Conservation (phyloP, 2,329 filamentous ascomycete genomes). For the Teratosphaeria nubilosa region DNA sequence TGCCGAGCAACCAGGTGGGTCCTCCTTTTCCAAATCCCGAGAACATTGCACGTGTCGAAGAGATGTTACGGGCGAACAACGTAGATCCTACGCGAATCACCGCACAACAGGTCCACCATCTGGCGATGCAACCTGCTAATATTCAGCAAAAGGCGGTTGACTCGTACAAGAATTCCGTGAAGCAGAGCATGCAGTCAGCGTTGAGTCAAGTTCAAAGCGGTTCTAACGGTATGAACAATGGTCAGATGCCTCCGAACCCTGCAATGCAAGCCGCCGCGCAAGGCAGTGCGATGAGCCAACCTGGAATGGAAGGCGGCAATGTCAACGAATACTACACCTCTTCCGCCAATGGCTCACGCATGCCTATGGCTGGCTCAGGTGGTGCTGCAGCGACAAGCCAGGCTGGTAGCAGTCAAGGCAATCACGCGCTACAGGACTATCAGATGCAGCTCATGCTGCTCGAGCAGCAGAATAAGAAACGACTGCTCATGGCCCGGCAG, state of each 20-base stretch:
- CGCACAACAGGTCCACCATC: slow-evolving; percentile 62
- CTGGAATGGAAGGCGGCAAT: slow-evolving; percentile 53
- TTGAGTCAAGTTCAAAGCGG: slow-evolving; percentile 49
- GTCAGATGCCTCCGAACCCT: slow-evolving; percentile 42
- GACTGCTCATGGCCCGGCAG: slow-evolving; percentile 71
- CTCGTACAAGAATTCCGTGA: slow-evolving; percentile 75
- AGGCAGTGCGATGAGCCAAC: slow-evolving; percentile 24
- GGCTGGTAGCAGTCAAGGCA: slow-evolving; percentile 47
- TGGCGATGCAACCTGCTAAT: slow-evolving; percentile 43
- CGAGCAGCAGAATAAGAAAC: slow-evolving; percentile 80
- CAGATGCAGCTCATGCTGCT: slow-evolving; percentile 84
- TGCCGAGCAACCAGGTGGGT: slow-evolving; percentile 25
- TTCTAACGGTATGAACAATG: slow-evolving; percentile 57
- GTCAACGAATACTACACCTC: slow-evolving; percentile 26
- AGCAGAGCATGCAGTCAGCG: slow-evolving; percentile 70
- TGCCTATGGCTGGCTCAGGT: not conserved
- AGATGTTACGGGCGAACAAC: slow-evolving; percentile 51
- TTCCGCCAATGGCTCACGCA: not conserved
- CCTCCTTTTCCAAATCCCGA: slow-evolving; percentile 13
- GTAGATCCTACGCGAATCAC: slow-evolving; percentile 67
- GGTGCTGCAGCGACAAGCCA: slow-evolving; percentile 11
- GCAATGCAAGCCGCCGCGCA: slow-evolving; percentile 35
- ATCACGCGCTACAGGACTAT: slow-evolving; percentile 76
- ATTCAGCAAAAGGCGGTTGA: slow-evolving; percentile 76
- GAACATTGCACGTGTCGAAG: slow-evolving; percentile 13